Evolutionary conservation across 2,329 filamentous ascomycete species (phyloP), one percentile per base, ranked within the genome.

Genomic region (Fusarium heterosporum): DNA sequence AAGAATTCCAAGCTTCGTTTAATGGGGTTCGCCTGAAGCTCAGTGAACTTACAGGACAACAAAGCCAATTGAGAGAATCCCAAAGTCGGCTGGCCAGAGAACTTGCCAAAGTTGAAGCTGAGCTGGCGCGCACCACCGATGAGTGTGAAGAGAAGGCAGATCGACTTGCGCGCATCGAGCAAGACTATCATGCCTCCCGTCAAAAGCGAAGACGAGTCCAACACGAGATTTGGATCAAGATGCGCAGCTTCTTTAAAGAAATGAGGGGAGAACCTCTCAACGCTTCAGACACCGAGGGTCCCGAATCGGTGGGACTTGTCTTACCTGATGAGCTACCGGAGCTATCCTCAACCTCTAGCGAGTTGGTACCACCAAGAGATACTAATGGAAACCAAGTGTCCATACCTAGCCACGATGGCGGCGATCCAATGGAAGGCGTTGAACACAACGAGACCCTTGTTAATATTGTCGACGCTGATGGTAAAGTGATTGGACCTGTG

Each of bases 401-500:
- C 28, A 38, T 14, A 29, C n/a, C 48, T 10, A 19, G 19, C 12
- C 52, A 36, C 28, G 41, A 48, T 4, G 59, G 66, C 16, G 59
- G 53, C 4, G 52, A 61, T 28, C 46, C 50, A 11, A 72, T 72
- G 66, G 70, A 74, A 25, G 72, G 63, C 5, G 50, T 71, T 40
- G 65, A 64, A 40, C 42, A 60, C 9, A 50, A 73, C 25, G 53
- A 72, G 26, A 55, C 42, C 14, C 69, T 79, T 2, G 76, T 79
- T 7, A 68, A 80, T 36, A 74, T 84, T 3, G 63, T 77, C 19
- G 77, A 80, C 56, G 71, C 75, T 0, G 75, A 78, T 5, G 80
- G 79, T n/a, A 72, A 73, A 3, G 56, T 78, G 8, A 72, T 84
- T 17, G 81, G 79, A 3, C 69, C 74, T 7, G 66, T 84, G 30